These are phyloP conservation scores for Trichomonas vaginalis DNA, from an alignment of 208 protist genomes.

Conservation along the genomic window DNA sequence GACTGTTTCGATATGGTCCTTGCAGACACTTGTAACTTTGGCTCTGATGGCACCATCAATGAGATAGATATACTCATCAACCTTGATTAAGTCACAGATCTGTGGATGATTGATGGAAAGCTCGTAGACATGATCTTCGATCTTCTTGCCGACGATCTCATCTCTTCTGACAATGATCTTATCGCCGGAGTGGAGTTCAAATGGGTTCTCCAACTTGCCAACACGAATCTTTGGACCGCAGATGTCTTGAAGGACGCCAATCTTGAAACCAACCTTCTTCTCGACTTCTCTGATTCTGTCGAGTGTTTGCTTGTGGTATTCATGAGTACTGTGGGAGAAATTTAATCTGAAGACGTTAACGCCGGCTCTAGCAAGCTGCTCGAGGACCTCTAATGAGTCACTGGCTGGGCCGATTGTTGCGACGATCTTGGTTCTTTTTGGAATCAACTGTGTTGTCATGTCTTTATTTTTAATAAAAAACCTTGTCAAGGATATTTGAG, in stretches of 20 bases:
- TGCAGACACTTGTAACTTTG: not conserved
- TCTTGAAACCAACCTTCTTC: not conserved
- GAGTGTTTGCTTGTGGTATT: slow-evolving; percentile 29
- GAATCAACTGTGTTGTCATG: no score
- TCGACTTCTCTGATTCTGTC: slow-evolving; percentile 15
- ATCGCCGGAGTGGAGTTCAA: slow-evolving; percentile 23
- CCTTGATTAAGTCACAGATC: not conserved
- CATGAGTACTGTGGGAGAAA: slow-evolving; percentile 35
- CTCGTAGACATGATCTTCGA: not conserved
- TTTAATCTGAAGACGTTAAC: slow-evolving; percentile 39
- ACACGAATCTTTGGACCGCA: slow-evolving; percentile 44
- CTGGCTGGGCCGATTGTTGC: slow-evolving; percentile 44
- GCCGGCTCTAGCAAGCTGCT: slow-evolving; percentile 27
- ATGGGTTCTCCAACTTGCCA: slow-evolving; percentile 36
- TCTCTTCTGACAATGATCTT: slow-evolving; percentile 36
- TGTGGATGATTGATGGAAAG: not conserved
- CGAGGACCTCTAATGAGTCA: slow-evolving; percentile 29
- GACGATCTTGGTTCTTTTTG: slow-evolving; percentile 30
- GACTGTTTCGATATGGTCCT: slow-evolving; percentile 53
- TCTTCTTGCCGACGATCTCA: not conserved
- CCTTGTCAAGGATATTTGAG: no score
- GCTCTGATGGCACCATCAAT: not conserved
- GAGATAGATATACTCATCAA: not conserved
- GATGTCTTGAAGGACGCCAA: slow-evolving; percentile 33
- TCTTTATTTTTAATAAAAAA: no score